Base-by-base conservation (phyloP, 805 yeast species). In the Candida palmyrensis region DNA sequence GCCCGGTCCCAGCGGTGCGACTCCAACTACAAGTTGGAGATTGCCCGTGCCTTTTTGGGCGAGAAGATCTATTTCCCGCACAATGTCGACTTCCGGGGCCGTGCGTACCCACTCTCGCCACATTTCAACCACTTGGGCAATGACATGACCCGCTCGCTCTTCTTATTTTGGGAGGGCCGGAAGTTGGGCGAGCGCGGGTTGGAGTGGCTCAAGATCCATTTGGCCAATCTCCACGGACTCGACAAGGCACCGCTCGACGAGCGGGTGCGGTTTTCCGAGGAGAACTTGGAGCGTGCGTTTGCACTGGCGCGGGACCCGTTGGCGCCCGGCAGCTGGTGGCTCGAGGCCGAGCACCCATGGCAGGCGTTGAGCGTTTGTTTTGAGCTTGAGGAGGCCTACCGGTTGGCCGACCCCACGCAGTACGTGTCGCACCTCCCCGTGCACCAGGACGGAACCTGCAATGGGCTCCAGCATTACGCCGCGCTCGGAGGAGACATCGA, bases 1-100 rank as follows among this genome's bases (percentile, higher is more conserved):
- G 68, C 73, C 41, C 77, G 92, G 56, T 89, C 97, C 0, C 83
- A 81, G 53, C 76, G 98, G 56, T 92, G 98, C 63, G 97, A 89
- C 57, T 71, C 85, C 41, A 90, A 92, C 55, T 92, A 92, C 57
- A 92, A 87, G 55, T 62, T 92, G 33, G 98, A 92, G 57, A 87
- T 92, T 51, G 97, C 98, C 1, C 73, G 97, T 43, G 96, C 96
- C 0, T 82, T 57, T 59, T 82, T 72, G 37, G 94, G 94, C 16
- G 92, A 83, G 53, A 62, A 59, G 42, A 73, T 83, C 46, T 82
- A 72, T 50, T 83, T 83, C 63, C 92, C 94, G 6, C 90, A 84
- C 51, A 82, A 82, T 41, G 60, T 83, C 36, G 94, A 83, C 55
- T 83, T 83, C 49, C 73, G 94, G 59, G 94, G 94, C 6, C 73